A percentile compares a stretch with the other conserved stretches of the same genome.
phyloP scores from a whole-genome alignment of 345 rosid species.

The Carallia brachiata region DNA sequence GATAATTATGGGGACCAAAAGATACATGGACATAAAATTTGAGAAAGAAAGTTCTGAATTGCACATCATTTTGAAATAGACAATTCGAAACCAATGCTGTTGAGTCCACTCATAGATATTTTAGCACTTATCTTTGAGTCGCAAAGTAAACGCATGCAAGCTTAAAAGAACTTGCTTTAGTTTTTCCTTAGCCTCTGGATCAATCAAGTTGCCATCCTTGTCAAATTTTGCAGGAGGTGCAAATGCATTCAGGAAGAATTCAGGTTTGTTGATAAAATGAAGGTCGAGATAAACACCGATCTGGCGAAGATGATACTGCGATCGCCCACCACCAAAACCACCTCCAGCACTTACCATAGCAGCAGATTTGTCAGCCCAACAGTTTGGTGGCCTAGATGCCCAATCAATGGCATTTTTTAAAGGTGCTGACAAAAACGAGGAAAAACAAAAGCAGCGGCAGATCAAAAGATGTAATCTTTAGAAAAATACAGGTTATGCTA shows the following conservation, averaged over 20 bases:
- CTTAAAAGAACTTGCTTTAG: slow-evolving; percentile 51
- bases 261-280: slow-evolving; percentile 85
- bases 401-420: slow-evolving; percentile 84
- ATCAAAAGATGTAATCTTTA: not conserved
- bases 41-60: no score
- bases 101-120: not conserved
- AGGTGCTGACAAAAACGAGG: slow-evolving; percentile 38
- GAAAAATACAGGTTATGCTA: no score
- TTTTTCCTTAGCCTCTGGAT: slow-evolving; percentile 42
- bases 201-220: slow-evolving; percentile 57
- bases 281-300: slow-evolving; percentile 75
- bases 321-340: slow-evolving; percentile 53
- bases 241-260: slow-evolving; percentile 64
- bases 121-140: slow-evolving; percentile 32
- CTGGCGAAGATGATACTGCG: slow-evolving; percentile 75
- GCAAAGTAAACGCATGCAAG: slow-evolving; percentile 51
- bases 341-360: slow-evolving; percentile 69
- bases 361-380: slow-evolving; percentile 84
- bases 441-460: not conserved
- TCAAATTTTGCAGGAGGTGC: slow-evolving; percentile 75
- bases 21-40: no score
- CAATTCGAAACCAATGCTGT: no score
- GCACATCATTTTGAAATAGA: no score
- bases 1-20: no score
- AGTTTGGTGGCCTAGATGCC: slow-evolving; percentile 77